Conservation (phyloP, 2,329 filamentous ascomycete genomes). For the Paradendryphiella salina region DNA sequence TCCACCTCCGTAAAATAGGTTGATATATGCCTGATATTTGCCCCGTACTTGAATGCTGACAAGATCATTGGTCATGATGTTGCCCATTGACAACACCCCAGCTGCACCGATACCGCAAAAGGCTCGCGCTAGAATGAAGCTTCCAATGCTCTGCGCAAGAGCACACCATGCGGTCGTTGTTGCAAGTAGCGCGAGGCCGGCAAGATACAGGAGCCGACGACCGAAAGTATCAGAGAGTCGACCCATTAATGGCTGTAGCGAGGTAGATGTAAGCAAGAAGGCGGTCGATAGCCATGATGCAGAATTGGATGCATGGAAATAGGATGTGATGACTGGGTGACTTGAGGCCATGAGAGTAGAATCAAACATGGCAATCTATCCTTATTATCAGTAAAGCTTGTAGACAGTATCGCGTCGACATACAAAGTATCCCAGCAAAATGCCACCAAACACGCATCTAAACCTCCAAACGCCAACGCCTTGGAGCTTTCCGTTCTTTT, state of each 20-base stretch:
- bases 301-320: constrained; percentile 75
- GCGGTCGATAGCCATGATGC: constrained; percentile 83
- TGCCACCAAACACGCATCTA: constrained; percentile 45
- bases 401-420: constrained; percentile 12
- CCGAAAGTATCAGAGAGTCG: constrained; percentile 75
- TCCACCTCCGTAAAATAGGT: constrained; percentile 63
- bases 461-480: constrained; percentile 42
- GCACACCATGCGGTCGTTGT: constrained; percentile 71
- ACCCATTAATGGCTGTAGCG: constrained; percentile 74
- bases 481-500: constrained; percentile 39
- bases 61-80: constrained; percentile 72
- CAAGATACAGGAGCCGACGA: constrained; percentile 67
- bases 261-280: constrained; percentile 75
- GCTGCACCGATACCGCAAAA: constrained; percentile 74
- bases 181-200: constrained; percentile 65
- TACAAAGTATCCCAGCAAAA: constrained; percentile 46
- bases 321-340: constrained; percentile 79
- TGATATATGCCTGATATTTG: constrained; percentile 70
- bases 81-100: constrained; percentile 67
- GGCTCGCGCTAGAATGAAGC: constrained; percentile 70
- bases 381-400: neutral
- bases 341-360: constrained; percentile 79
- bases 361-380: constrained; percentile 62
- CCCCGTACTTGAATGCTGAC: constrained; percentile 74
- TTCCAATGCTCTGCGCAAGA: constrained; percentile 66